A percentile compares a stretch with the other conserved stretches of the same genome.
Evolutionary conservation across 352 stramenopile genomes (phyloP).

Genomic region (Phytophthora foliorum): DNA sequence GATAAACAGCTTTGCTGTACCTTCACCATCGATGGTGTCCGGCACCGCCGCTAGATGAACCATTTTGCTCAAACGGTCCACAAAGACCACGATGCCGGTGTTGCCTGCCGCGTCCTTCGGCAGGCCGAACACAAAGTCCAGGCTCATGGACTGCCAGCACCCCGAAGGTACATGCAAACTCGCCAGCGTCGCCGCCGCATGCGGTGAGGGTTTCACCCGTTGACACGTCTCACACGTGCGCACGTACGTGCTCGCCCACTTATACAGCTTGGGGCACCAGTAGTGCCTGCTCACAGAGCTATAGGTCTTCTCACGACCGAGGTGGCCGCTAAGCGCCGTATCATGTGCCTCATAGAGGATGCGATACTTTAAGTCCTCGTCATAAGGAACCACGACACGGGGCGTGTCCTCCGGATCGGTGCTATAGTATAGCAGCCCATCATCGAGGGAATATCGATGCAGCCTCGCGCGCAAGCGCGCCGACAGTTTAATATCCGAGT

Average conservation of each 20-base stretch:
- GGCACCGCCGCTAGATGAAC: constrained; percentile 11
- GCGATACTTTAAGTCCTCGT: too few species aligned
- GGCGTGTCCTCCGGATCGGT: too few species aligned
- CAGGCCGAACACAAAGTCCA: too few species aligned
- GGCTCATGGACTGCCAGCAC: too few species aligned
- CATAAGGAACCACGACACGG: too few species aligned
- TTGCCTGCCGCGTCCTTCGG: constrained; percentile 5
- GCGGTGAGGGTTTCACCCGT: neutral
- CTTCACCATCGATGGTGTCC: too few species aligned
- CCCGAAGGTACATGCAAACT: too few species aligned
- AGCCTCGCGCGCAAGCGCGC: neutral
- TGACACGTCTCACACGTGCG: constrained; percentile 25
- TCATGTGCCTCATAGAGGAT: too few species aligned
- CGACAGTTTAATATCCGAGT: constrained; percentile 3
- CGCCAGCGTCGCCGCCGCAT: too few species aligned
- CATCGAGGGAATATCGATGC: constrained; percentile 2
- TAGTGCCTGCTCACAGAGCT: neutral
- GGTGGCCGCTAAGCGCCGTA: too few species aligned
- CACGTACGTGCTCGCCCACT: constrained; percentile 29
- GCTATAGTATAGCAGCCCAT: too few species aligned
- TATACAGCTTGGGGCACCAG: constrained; percentile 35
- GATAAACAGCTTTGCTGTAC: too few species aligned
- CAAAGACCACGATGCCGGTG: constrained; percentile 6
- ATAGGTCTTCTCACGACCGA: constrained; percentile 34
- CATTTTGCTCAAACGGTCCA: constrained; percentile 24